Base-by-base conservation (phyloP, 176 grass and related monocot genomes). In the Melocanna baccifera region DNA sequence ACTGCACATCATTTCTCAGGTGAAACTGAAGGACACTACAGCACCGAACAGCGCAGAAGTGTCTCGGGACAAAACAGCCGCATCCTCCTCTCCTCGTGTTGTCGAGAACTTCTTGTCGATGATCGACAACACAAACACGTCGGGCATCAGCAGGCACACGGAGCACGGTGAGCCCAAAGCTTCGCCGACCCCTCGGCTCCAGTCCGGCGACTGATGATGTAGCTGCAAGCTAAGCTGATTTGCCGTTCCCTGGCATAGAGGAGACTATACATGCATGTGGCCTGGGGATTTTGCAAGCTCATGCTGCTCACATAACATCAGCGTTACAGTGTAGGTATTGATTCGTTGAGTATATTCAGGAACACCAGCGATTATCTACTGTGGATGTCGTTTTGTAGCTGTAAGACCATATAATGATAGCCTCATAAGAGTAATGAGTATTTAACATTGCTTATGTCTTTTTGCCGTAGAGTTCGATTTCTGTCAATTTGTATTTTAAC, bases 91-190 rank as follows among this genome's bases (percentile, higher is more conserved):
- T 4, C 86, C 88, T 23, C n/a, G 67, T 0, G 45, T 78, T 1
- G 90, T 81, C 14, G 92, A 90, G 36, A 94, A 94, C 1, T 94
- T 94, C 62, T 45, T 94, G 81, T 94, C 90, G 3, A 94, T 92
- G 90, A 94, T 94, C 18, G 87, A 90, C 29, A 79, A 87, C 79
- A 65, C 87, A 6, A 77, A 55, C 3, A 63, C 70, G 11, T 6
- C 81, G 15, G 47, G 45, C 15, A 78, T 67, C 25, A 73, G 70
- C 46, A 73, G 67, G 62, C 86, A 94, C 84, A 69, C 66, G 36
- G 83, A 87, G 73, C 83, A 76, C 59, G 47, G 68, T 55, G 72
- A 83, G 52, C 85, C 90, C 23, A 92, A 92, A 90, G 77, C 80
- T 94, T 16, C 87, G 80, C 53, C 92, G 90, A 46, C 92, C 92